Evolutionary conservation across 2,329 filamentous ascomycete species (phyloP).

Genomic region (Sphaerulina populicola): DNA sequence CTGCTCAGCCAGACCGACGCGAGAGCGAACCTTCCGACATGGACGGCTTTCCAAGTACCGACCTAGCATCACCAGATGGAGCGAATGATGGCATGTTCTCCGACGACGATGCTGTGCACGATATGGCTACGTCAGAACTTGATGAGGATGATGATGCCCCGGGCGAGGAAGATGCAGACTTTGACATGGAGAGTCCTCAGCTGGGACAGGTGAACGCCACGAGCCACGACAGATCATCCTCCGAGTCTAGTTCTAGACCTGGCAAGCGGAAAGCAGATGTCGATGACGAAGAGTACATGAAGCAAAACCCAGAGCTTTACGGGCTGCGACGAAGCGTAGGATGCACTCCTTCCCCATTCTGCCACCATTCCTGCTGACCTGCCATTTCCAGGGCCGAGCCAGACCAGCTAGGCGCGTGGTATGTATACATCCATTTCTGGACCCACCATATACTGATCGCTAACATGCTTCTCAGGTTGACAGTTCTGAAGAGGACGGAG

Average conservation of each 20-base stretch:
- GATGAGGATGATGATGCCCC: conserved; percentile 44
- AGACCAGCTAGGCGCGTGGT: conserved; percentile 55
- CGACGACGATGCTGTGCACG: conserved; percentile 39
- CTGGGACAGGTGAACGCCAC: conserved; percentile 38
- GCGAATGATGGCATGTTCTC: conserved; percentile 35
- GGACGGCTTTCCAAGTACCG: conserved; percentile 46
- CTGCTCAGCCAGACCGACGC: conserved; percentile 48
- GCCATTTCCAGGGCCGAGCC: conserved; percentile 46
- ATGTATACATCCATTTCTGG: conserved; percentile 28
- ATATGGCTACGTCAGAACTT: conserved; percentile 40
- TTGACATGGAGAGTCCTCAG: conserved; percentile 56
- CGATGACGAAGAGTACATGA: conserved; percentile 67
- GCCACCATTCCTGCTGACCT: conserved; percentile 30
- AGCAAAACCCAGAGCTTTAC: conserved; percentile 88
- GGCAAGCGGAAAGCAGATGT: conserved; percentile 58
- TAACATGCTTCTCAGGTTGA: conserved; percentile 43
- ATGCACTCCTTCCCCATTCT: conserved; percentile 15
- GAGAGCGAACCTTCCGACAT: conserved; percentile 72
- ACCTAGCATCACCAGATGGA: conserved; percentile 33
- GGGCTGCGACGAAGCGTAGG: conserved; percentile 85
- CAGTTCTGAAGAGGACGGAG: conserved; percentile 54
- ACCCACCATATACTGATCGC: conserved; percentile 1
- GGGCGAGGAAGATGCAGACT: conserved; percentile 57
- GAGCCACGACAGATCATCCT: conserved; percentile 57
- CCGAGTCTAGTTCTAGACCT: conserved; percentile 59